A percentile compares a stretch with the other conserved stretches of the same genome.
Conservation (phyloP, 2,329 filamentous ascomycete genomes). For the Huntiella abstrusa region DNA sequence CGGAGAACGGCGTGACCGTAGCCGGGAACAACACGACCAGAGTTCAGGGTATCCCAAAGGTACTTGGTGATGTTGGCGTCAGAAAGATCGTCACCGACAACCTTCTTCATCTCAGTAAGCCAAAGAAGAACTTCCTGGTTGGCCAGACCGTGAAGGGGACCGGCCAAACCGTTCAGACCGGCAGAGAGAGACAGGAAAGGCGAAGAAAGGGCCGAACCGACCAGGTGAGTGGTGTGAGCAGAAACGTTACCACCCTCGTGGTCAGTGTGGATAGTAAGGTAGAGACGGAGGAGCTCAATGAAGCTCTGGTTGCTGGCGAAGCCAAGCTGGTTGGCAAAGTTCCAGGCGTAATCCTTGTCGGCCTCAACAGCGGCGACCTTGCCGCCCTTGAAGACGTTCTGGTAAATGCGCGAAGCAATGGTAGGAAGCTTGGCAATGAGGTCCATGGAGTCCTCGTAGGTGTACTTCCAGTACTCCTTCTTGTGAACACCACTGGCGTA, state of each 20-base stretch:
- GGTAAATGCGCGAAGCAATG: slow-evolving; percentile 97
- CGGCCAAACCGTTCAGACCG: slow-evolving; percentile 93
- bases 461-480: slow-evolving; percentile 99
- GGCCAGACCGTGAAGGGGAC: slow-evolving; percentile 93
- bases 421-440: slow-evolving; percentile 98
- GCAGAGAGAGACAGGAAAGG: slow-evolving; percentile 92
- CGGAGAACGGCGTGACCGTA: slow-evolving; percentile 98
- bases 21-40: slow-evolving; percentile 87
- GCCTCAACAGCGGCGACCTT: slow-evolving; percentile 92
- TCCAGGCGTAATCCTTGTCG: slow-evolving; percentile 98
- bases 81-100: slow-evolving; percentile 80
- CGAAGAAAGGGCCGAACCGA: slow-evolving; percentile 89
- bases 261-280: slow-evolving; percentile 99
- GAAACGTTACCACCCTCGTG: slow-evolving; percentile 99
- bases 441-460: slow-evolving; percentile 99
- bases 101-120: slow-evolving; percentile 98
- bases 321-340: slow-evolving; percentile 98
- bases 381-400: slow-evolving; percentile 99
- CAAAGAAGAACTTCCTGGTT: slow-evolving; percentile 99
- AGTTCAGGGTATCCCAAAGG: slow-evolving; percentile 93
- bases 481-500: slow-evolving; percentile 99
- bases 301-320: slow-evolving; percentile 93
- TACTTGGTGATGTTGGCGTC: slow-evolving; percentile 96
- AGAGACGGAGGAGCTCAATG: slow-evolving; percentile 93
- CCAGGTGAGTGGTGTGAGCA: slow-evolving; percentile 96